These are phyloP conservation scores for Neonectria faginata DNA, from an alignment of 2,329 filamentous ascomycete species.

Conservation along the genomic window DNA sequence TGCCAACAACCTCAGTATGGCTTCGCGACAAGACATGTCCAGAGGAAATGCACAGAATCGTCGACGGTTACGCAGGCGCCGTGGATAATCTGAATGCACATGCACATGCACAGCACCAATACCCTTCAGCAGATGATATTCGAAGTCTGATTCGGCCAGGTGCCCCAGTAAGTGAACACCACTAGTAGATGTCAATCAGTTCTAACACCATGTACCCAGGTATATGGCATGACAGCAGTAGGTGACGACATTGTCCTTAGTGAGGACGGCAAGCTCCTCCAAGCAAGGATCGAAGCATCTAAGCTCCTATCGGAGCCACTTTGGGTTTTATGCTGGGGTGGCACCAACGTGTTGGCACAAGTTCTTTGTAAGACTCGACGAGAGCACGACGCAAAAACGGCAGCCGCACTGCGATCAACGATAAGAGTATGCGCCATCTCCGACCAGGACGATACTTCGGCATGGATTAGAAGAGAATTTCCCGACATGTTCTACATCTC, in stretches of 20 bases:
- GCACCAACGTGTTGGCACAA: constrained; percentile 63
- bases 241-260: constrained; percentile 44
- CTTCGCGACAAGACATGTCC: constrained; percentile 45
- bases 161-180: constrained; percentile 41
- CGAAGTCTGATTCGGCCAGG: constrained; percentile 52
- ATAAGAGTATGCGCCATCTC: constrained; percentile 66
- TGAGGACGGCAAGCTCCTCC: constrained; percentile 56
- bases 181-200: neutral
- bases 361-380: constrained; percentile 54
- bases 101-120: constrained; percentile 55
- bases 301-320: constrained; percentile 32
- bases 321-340: constrained; percentile 63
- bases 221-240: constrained; percentile 48
- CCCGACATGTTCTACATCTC: constrained; percentile 67
- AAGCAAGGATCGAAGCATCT: constrained; percentile 36
- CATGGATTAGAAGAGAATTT: constrained; percentile 65
- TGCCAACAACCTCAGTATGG: constrained; percentile 12
- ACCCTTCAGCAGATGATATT: constrained; percentile 52
- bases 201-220: constrained; percentile 13
- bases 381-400: constrained; percentile 43
- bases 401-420: constrained; percentile 52
- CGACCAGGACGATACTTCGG: constrained; percentile 67
- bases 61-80: constrained; percentile 56
- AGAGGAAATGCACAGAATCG: constrained; percentile 55
- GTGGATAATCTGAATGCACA: constrained; percentile 61